phyloP scores from a whole-genome alignment of 139 green algal genomes.

The Parachlorella kessleri region DNA sequence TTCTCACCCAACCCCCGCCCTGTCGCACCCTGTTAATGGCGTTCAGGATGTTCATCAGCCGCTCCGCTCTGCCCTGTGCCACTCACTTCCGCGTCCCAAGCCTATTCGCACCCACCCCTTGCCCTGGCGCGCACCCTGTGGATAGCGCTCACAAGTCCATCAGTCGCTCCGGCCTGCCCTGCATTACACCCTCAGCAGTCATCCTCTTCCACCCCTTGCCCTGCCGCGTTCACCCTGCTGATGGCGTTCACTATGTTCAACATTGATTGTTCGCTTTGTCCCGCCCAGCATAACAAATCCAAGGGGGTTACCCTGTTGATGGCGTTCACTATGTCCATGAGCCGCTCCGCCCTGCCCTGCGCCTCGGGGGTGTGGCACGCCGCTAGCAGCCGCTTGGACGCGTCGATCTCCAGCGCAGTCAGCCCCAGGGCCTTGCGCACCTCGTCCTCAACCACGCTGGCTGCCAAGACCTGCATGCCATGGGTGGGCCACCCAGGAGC shows the following conservation, averaged over 20 bases:
- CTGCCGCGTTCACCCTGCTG: slow-evolving; percentile 18
- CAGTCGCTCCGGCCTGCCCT: too few relatives aligned
- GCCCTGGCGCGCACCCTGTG: too few relatives aligned
- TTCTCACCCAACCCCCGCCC: too few relatives aligned
- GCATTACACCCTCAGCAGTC: too few relatives aligned
- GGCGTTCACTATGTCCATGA: slow-evolving; percentile 47
- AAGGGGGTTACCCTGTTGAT: slow-evolving; percentile 37
- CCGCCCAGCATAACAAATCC: too few relatives aligned
- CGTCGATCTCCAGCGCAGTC: slow-evolving; percentile 40
- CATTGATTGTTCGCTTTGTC: too few relatives aligned
- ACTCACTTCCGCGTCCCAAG: too few relatives aligned
- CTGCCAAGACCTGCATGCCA: slow-evolving; percentile 42
- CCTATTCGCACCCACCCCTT: too few relatives aligned
- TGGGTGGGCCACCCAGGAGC: too few relatives aligned
- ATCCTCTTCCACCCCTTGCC: too few relatives aligned
- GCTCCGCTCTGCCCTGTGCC: slow-evolving; percentile 51
- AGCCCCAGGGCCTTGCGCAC: slow-evolving; percentile 39
- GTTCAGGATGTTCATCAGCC: slow-evolving; percentile 46
- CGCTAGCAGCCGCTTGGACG: slow-evolving; percentile 10
- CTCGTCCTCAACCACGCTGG: slow-evolving; percentile 52
- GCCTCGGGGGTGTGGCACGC: slow-evolving; percentile 44
- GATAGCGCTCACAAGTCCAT: too few relatives aligned
- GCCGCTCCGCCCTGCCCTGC: slow-evolving; percentile 47
- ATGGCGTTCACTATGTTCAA: slow-evolving; percentile 47
- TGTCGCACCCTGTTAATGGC: slow-evolving; percentile 40